A percentile compares a stretch with the other conserved stretches of the same genome.
Conservation (phyloP, 1,284 basidiomycete species). For the Leccinum brunneo-olivaceum region DNA sequence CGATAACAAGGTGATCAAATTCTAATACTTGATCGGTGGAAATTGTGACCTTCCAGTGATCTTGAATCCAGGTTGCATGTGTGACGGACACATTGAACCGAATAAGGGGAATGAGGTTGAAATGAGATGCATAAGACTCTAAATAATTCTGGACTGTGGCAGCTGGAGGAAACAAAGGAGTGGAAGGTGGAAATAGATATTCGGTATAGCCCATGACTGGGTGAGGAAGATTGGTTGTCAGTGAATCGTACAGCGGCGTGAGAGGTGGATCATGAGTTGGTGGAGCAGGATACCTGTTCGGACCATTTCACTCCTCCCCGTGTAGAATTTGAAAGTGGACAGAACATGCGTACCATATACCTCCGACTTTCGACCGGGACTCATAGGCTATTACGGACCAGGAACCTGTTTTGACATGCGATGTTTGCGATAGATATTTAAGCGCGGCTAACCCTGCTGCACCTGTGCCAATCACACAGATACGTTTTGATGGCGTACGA, state of each 20-base stretch:
- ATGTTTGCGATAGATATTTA: conserved; percentile 53
- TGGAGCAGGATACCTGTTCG: conserved; percentile 48
- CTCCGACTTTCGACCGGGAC: conserved; percentile 57
- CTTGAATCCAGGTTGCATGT: conserved; percentile 36
- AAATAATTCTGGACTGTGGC: conserved; percentile 55
- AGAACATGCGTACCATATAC: conserved; percentile 52
- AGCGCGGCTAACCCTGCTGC: conserved; percentile 61
- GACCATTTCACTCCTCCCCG: not conserved
- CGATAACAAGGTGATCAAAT: conserved; percentile 62
- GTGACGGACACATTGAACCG: conserved; percentile 46
- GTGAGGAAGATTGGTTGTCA: conserved; percentile 73
- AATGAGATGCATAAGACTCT: conserved; percentile 50
- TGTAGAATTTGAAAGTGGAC: not conserved
- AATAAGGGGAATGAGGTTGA: conserved; percentile 50
- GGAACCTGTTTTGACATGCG: conserved; percentile 45
- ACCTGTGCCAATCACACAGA: conserved; percentile 67
- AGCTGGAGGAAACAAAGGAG: conserved; percentile 60
- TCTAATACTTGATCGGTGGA: conserved; percentile 32
- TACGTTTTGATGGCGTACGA: conserved; percentile 30
- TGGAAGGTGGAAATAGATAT: conserved; percentile 61
- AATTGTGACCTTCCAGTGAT: conserved; percentile 44
- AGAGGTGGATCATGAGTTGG: conserved; percentile 47
- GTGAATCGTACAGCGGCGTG: conserved; percentile 67
- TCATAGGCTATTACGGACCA: conserved; percentile 61
- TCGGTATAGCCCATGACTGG: conserved; percentile 63